Evolutionary conservation across 2,329 filamentous ascomycete genomes (phyloP), one percentile per base, ranked within the genome.

Genomic region (Acephala macrosclerotiorum): DNA sequence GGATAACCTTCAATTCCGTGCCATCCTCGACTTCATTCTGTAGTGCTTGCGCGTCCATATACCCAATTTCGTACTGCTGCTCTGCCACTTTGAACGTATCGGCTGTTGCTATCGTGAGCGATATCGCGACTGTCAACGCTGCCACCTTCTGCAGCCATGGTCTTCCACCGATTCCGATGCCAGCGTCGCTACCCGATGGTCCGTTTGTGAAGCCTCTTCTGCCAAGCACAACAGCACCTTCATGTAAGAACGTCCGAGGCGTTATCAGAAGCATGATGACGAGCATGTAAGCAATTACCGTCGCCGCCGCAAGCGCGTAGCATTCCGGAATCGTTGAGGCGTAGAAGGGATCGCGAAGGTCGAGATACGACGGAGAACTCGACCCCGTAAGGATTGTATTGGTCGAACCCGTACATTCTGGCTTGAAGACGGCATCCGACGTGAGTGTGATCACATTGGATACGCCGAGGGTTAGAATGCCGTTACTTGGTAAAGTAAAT

Each of bases 141-240:
- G 91, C 91, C 60, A 93, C 87, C 78, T 92, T 95, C 77, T 99
- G 96, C 65, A 99, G 82, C 93, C 94, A 97, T 5, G 96, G 96
- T 60, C 96, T 89, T 51, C 94, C 94, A 60, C 96, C 96, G 18
- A 97, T 93, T 62, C 90, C 94, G 62, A 96, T 90, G 58, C 94
- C 87, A 35, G 89, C 86, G 25, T 86, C 86, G 68, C 82, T 82
- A 20, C 84, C 87, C 16, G 90, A 89, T 2, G 92, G 92, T 60
- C 92, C 90, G 75, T 91, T 92, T 58, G 94, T 96, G 79, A 97
- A 94, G 65, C 94, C 93, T 75, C 92, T 88, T 29, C 91, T 85
- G 51, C 92, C 91, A 58, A 96, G 83, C 65, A 96, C 90, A 53
- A 95, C 92, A 57, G 92, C 88, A 25, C 93, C 93, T 61, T 93